These are phyloP conservation scores for Lasiodiplodia citricola DNA, from an alignment of 2,329 filamentous ascomycete genomes.

Conservation along the genomic window DNA sequence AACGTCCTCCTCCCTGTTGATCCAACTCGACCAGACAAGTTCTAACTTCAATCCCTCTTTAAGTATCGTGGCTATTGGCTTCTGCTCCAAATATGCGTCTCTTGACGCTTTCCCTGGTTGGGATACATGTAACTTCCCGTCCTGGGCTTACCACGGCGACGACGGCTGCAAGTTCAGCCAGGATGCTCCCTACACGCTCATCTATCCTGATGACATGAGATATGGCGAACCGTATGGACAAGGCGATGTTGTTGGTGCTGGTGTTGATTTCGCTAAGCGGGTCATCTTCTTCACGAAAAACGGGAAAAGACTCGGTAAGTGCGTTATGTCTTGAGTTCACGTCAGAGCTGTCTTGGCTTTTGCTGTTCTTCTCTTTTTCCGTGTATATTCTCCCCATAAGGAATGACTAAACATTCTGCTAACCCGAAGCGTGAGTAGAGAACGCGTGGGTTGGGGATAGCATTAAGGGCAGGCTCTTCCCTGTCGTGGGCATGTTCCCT, in stretches of 20 bases:
- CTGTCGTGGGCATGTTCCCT: not conserved
- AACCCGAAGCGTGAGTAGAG: not conserved
- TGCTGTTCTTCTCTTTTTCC: too few species aligned
- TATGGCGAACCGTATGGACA: not conserved
- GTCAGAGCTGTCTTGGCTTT: too few species aligned
- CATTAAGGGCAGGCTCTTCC: not conserved
- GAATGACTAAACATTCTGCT: too few species aligned
- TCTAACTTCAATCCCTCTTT: too few species aligned
- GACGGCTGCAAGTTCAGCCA: not conserved
- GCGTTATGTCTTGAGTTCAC: not conserved
- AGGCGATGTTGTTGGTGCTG: not conserved
- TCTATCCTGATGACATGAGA: not conserved
- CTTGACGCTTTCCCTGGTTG: not conserved
- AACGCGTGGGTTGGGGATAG: not conserved
- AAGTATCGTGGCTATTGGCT: not conserved
- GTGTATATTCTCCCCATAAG: too few species aligned
- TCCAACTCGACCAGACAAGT: too few species aligned
- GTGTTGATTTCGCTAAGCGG: not conserved
- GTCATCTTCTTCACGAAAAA: slow-evolving; percentile 6
- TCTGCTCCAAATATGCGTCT: not conserved
- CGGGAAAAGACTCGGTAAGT: not conserved
- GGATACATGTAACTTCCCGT: not conserved
- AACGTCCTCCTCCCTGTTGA: not conserved
- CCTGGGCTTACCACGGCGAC: slow-evolving; percentile 6
- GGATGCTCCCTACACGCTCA: too few species aligned